Base-by-base conservation (phyloP, 2,329 filamentous ascomycete genomes). In the Fusarium sacchari region DNA sequence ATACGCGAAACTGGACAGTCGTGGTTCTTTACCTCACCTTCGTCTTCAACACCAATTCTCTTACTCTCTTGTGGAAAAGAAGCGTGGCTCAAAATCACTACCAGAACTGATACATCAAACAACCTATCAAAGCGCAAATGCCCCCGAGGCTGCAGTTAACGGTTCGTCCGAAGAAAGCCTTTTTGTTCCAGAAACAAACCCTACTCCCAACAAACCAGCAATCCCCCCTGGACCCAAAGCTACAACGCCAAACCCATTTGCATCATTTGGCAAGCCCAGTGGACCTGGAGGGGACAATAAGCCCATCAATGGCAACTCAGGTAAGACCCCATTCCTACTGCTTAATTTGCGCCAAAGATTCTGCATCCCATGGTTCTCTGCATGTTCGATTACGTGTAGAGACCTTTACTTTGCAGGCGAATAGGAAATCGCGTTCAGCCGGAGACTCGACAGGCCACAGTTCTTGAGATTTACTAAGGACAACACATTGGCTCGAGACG, bases 31-130 rank as follows among this genome's bases (percentile, higher is more conserved):
- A 15, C 83, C 85, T 22, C 86, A 87, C 62, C 85, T 85, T 30
- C 84, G 87, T 56, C 80, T 90, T 8, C 84, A 84, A 36, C 90
- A 92, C 72, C 81, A 87, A 22, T 90, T 88, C 69, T 92, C 90
- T 3, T 81, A 83, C 17, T 79, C 74, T 11, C 78, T 92, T 22
- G 90, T 92, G 13, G 90, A 92, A 79, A 83, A 82, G 55, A 92
- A 92, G 78, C 88, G 90, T 32, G 85, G 85, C 11, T 80, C 81
- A 17, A 84, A 83, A 52, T 80, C 87, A 17, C 81, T 92, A 6
- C 85, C 88, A 6, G 82, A 88, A 32, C 82, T 90, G 28, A 89
- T 92, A 36, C 88, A 89, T 73, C 81, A 82, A 39, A 91, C 88
- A 4, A 81, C 90, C 17, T 88, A 82, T 56, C 86, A 87, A 71